These are phyloP conservation scores for Aspergillus persii DNA, from an alignment of 2,329 filamentous ascomycete genomes.

Conservation along the genomic window DNA sequence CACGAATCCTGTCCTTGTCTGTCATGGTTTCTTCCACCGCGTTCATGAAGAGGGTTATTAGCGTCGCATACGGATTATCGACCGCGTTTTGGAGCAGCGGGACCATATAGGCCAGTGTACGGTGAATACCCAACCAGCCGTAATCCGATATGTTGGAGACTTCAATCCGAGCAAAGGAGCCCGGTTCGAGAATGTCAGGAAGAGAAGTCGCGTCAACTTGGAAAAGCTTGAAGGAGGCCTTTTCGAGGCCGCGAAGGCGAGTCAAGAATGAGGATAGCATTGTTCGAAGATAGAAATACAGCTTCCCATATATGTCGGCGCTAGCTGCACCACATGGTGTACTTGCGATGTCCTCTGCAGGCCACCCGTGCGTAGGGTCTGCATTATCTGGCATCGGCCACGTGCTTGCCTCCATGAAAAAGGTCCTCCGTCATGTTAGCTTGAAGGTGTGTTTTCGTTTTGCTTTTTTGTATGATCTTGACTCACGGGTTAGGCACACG, in stretches of 20 bases:
- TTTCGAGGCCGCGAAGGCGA: too few relatives aligned
- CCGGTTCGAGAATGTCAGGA: slow-evolving; percentile 8
- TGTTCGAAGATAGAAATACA: slow-evolving; percentile 35
- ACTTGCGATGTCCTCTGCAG: slow-evolving; percentile 22
- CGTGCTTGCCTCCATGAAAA: slow-evolving; percentile 23
- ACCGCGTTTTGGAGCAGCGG: slow-evolving; percentile 32
- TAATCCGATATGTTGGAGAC: slow-evolving; percentile 42
- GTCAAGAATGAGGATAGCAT: slow-evolving; percentile 16
- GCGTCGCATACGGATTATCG: slow-evolving; percentile 40
- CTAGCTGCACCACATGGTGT: slow-evolving; percentile 22
- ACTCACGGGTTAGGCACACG: slow-evolving; percentile 44
- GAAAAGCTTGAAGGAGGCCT: slow-evolving; percentile 28
- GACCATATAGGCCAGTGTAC: slow-evolving; percentile 26
- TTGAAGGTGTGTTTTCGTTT: neutral
- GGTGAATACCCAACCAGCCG: slow-evolving; percentile 30
- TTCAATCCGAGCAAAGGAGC: slow-evolving; percentile 40
- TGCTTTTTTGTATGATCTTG: too few relatives aligned
- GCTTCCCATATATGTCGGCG: slow-evolving; percentile 40
- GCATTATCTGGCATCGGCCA: slow-evolving; percentile 42
- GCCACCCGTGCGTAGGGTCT: slow-evolving; percentile 41
- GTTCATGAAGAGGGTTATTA: slow-evolving; percentile 45
- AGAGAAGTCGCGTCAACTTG: slow-evolving; percentile 27
- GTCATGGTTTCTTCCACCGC: slow-evolving; percentile 25
- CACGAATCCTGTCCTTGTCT: neutral
- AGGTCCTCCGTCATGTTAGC: slow-evolving; percentile 26